Evolutionary conservation across 2,329 filamentous ascomycete species (phyloP).

Genomic region (Pestalotiopsis sp.): DNA sequence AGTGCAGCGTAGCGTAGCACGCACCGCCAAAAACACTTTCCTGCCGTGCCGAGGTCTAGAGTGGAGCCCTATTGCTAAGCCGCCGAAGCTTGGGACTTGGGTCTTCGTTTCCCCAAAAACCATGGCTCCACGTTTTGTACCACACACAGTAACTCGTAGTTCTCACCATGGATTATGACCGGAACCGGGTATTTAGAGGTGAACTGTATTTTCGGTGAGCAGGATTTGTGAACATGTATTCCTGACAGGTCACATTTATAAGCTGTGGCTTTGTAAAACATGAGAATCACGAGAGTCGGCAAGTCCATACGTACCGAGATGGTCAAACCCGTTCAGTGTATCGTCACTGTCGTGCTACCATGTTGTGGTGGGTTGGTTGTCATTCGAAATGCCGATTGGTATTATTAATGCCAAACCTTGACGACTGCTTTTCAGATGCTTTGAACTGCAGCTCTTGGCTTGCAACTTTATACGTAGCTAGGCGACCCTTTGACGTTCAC

Average conservation of each 20-base stretch:
- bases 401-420: too few species aligned
- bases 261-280: background rate
- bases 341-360: too few species aligned
- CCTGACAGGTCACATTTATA: background rate
- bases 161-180: background rate
- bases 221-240: background rate
- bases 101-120: too few species aligned
- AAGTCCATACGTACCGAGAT: background rate
- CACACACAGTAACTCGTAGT: background rate
- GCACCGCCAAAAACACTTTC: background rate
- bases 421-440: too few species aligned
- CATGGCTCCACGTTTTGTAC: background rate
- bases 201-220: background rate
- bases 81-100: too few species aligned
- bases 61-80: background rate
- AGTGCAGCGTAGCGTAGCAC: background rate
- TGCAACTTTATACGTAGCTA: too few species aligned
- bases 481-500: background rate
- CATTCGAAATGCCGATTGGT: too few species aligned
- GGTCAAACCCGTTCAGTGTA: background rate
- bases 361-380: too few species aligned
- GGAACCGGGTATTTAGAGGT: background rate
- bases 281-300: background rate
- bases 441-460: too few species aligned
- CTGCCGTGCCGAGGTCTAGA: background rate